Conservation (phyloP, 2,329 filamentous ascomycete genomes). For the Nannizziopsis arthrosporioides region DNA sequence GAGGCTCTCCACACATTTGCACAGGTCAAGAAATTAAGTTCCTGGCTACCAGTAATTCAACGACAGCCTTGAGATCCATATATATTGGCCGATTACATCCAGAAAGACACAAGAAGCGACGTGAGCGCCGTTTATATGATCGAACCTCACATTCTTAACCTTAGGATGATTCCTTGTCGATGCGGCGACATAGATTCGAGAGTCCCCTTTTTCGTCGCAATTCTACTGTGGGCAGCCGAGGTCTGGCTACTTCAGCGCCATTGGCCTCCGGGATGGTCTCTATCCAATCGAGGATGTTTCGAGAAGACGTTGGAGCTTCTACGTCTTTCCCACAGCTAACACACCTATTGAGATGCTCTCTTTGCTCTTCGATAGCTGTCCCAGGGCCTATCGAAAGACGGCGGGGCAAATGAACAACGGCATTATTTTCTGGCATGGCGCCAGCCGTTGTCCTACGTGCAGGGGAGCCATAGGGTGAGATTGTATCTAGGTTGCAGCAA, state of each 20-base stretch:
- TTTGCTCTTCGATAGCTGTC: neutral
- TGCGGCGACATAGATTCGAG: neutral
- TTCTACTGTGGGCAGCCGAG: neutral
- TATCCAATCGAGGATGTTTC: neutral
- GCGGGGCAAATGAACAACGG: neutral
- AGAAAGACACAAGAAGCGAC: too few species aligned
- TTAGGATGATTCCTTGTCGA: neutral
- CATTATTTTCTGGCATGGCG: neutral
- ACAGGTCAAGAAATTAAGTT: too few species aligned
- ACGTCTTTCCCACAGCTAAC: neutral
- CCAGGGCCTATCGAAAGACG: neutral
- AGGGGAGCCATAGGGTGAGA: neutral
- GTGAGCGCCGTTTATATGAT: too few species aligned
- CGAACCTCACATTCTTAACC: too few species aligned
- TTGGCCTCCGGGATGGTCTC: neutral
- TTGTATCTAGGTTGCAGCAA: neutral
- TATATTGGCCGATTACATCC: too few species aligned
- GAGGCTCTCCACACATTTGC: too few species aligned
- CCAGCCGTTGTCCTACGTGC: neutral
- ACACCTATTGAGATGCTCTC: neutral
- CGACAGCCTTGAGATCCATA: too few species aligned
- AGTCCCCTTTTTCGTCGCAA: neutral
- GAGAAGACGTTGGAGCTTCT: too few species aligned
- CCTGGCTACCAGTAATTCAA: too few species aligned
- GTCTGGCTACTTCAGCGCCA: neutral